These are phyloP conservation scores for Epichloe sylvatica DNA, from an alignment of 2,329 filamentous ascomycete genomes.

Conservation along the genomic window DNA sequence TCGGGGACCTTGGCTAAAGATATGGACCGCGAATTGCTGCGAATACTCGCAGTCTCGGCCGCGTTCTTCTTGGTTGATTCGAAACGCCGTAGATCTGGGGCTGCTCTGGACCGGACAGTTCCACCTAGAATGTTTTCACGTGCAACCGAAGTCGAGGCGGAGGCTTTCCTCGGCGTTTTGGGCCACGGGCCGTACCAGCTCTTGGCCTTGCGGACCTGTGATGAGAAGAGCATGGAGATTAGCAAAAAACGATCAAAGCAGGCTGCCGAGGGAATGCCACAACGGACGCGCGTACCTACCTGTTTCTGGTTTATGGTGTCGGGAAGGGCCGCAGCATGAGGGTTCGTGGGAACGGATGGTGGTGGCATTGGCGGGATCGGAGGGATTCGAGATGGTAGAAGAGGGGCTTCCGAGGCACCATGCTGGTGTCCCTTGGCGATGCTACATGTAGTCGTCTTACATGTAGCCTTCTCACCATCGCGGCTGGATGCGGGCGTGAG, in stretches of 20 bases:
- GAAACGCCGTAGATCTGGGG: conserved; percentile 37
- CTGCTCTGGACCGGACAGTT: conserved; percentile 31
- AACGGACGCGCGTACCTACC: conserved; percentile 1
- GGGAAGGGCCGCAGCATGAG: neutral
- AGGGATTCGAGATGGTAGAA: neutral
- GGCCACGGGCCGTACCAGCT: conserved; percentile 55
- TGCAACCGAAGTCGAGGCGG: conserved; percentile 45
- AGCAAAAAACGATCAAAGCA: neutral
- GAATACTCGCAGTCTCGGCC: conserved; percentile 19
- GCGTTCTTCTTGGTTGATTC: conserved; percentile 25
- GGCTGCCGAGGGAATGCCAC: neutral
- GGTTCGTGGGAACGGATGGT: neutral
- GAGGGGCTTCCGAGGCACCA: neutral
- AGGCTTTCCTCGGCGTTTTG: conserved; percentile 41
- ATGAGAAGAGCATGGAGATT: neutral
- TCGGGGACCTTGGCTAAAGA: conserved; percentile 15
- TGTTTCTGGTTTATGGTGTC: conserved; percentile 6
- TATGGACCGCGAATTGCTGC: conserved; percentile 13
- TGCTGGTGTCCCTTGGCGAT: neutral
- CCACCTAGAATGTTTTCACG: conserved; percentile 47
- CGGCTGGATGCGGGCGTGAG: neutral
- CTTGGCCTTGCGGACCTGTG: conserved; percentile 35
- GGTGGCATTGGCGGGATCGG: conserved; percentile 4
- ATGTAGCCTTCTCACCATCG: neutral
- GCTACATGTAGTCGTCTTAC: neutral